Percentiles rank a stretch among this genome's conserved stretches.
Evolutionary conservation across 2,329 filamentous ascomycete genomes (phyloP).

Genomic region (Aspergillus intermedius): DNA sequence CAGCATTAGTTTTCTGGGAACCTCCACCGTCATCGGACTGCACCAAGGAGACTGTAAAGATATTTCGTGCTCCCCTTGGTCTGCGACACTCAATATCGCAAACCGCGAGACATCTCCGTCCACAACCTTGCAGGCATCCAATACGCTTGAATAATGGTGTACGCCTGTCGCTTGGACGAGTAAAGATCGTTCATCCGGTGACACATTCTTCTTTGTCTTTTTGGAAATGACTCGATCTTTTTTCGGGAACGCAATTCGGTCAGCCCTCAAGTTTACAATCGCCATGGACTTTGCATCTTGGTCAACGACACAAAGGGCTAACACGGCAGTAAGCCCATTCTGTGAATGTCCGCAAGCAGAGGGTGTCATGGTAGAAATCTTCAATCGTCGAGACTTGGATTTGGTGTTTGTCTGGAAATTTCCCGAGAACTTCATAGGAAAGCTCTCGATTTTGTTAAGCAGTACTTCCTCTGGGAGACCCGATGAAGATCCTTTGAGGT

Average conservation of each 20-base stretch:
- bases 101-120: constrained; percentile 64
- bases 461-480: constrained; percentile 66
- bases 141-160: constrained; percentile 59
- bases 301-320: constrained; percentile 62
- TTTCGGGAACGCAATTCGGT: constrained; percentile 31
- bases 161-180: constrained; percentile 39
- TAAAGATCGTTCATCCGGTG: constrained; percentile 18
- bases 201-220: constrained; percentile 17
- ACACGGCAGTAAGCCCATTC: constrained; percentile 23
- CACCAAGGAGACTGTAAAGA: constrained; percentile 73
- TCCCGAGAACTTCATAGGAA: constrained; percentile 49
- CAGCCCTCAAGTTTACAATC: constrained; percentile 57
- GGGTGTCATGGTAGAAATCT: constrained; percentile 60
- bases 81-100: constrained; percentile 61
- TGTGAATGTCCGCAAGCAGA: constrained; percentile 26
- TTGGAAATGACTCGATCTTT: constrained; percentile 20
- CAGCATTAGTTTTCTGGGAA: constrained; percentile 53
- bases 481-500: constrained; percentile 65
- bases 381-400: constrained; percentile 23
- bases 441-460: constrained; percentile 63
- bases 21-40: constrained; percentile 57
- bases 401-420: constrained; percentile 22
- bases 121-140: constrained; percentile 64
- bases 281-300: constrained; percentile 60
- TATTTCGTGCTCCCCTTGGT: constrained; percentile 58